These are phyloP conservation scores for Aspergillus pseudonomiae DNA, from an alignment of 2,329 filamentous ascomycete species.

Conservation along the genomic window DNA sequence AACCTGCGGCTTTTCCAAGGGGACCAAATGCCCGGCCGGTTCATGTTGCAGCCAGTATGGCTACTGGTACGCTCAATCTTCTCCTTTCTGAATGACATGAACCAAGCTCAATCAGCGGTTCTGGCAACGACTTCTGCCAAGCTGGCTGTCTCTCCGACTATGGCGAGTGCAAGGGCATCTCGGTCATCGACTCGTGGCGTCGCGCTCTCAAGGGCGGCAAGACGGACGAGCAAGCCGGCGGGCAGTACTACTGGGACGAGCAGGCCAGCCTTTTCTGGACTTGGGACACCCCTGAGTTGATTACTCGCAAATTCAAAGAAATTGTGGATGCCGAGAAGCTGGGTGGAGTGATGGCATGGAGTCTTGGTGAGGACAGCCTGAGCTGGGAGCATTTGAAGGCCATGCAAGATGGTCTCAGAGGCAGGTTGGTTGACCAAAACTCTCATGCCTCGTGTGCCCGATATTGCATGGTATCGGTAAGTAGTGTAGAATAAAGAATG, in stretches of 20 bases:
- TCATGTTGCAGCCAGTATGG: conserved; percentile 41
- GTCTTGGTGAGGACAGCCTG: conserved; percentile 66
- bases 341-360: conserved; percentile 77
- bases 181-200: conserved; percentile 60
- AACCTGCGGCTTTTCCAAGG: conserved; percentile 35
- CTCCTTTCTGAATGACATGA: conserved; percentile 11
- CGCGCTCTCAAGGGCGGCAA: conserved; percentile 56
- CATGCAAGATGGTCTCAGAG: conserved; percentile 37
- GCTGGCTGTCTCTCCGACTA: conserved; percentile 43
- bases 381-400: conserved; percentile 49
- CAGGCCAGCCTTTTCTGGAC: conserved; percentile 69
- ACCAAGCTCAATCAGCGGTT: conserved; percentile 31
- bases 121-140: conserved; percentile 34
- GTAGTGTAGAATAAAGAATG: too few species aligned
- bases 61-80: conserved; percentile 32
- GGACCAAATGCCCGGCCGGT: conserved; percentile 33
- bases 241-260: conserved; percentile 70
- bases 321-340: conserved; percentile 61
- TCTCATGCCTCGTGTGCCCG: too few species aligned
- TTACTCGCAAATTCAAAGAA: conserved; percentile 63
- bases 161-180: conserved; percentile 47
- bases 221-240: conserved; percentile 62
- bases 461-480: too few species aligned
- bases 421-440: too few species aligned
- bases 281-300: conserved; percentile 67